Base-by-base conservation (phyloP, 768 basidiomycete genomes). In the Tricholoma hemisulphureum region DNA sequence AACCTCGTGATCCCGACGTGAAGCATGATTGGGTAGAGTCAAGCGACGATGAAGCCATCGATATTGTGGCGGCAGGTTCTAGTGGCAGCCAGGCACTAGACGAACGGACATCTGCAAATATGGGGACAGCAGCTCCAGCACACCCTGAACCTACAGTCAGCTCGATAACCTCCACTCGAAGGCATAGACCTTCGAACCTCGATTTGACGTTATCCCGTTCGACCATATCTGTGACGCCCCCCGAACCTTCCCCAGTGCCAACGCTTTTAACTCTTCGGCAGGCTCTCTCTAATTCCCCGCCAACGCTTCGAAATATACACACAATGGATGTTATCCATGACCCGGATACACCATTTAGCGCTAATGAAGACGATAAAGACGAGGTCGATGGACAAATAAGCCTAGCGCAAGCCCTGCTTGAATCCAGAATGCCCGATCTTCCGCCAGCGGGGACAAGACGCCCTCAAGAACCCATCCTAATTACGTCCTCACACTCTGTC, bases 11-110 rank as follows among this genome's bases (percentile, higher is more conserved):
- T 66, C 67, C 75, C 14, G 81, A 81, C 61, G 58, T 71, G 7
- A 87, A 87, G 66, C 75, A 68, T 56, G 80, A 95, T 64, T 91
- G 93, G 92, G 76, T 82, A 55, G 85, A 91, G 68, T 84, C 83
- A 5, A 93, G 91, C 63, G 92, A 94, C 60, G 92, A 94, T 55
- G 92, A 94, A 69, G 92, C 91, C 13, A 91, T 94, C 54, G 85
- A 91, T 64, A 74, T 90, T 39, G 83, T 93, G 29, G 88, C 92
- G 0, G 91, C 92, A 16, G 91, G 85, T 10, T 79, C 89, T 13
- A 90, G 89, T 58, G 91, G 92, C 7, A 88, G 89, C 63, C 88
- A 88, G 66, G 86, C 87, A 13, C 68, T 93, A 51, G 91, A 94
- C 64, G 91, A 94, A 70, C 83, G 91, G 24, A 94, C 91, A 0